Evolutionary conservation across 2,329 filamentous ascomycete genomes (phyloP), one percentile per base, ranked within the genome.

Genomic region (Aaosphaeria pasadenensis): DNA sequence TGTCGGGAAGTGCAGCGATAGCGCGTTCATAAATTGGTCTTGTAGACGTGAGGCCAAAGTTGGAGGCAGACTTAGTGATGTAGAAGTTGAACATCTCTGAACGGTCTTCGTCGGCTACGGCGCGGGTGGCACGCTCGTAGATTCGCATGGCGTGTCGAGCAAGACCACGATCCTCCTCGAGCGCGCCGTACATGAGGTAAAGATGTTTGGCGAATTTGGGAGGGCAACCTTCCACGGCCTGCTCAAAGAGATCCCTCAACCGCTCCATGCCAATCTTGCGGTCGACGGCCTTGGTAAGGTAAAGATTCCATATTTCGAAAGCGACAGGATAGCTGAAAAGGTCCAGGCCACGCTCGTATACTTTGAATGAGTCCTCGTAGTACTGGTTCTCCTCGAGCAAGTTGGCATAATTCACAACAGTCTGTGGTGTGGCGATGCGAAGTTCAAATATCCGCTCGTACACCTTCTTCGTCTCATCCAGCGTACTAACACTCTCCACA

Each of bases 41-140:
- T 3, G 94, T 96, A 0, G 94, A 97, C 0, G 94, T 91, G 44
- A 99, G 82, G 31, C 95, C 94, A 64, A 99, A 99, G 72, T 99
- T 99, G 17, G 91, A 95, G 1, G 94, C 94, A 0, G 91, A 96
- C 70, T 99, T 97, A 49, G 92, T 97, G 66, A 99, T 96, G 76
- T 99, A 99, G 68, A 97, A 96, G 71, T 96, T 94, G 77, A 96
- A 99, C 91, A 99, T 96, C 62, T 96, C 91, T 51, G 91, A 86
- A 45, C 91, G 82, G 70, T 99, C 92, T 63, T 96, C 92, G 63
- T 99, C 94, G 11, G 89, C 87, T 4, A 99, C 95, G 9, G 92
- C 91, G 31, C 94, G 85, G 5, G 94, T 99, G 6, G 94, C 94
- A 49, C 94, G 87, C 74, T 99, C 95, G 72, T 99, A 99, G 58